phyloP scores from a whole-genome alignment of 768 basidiomycete species.

The Collybiopsis confluens region DNA sequence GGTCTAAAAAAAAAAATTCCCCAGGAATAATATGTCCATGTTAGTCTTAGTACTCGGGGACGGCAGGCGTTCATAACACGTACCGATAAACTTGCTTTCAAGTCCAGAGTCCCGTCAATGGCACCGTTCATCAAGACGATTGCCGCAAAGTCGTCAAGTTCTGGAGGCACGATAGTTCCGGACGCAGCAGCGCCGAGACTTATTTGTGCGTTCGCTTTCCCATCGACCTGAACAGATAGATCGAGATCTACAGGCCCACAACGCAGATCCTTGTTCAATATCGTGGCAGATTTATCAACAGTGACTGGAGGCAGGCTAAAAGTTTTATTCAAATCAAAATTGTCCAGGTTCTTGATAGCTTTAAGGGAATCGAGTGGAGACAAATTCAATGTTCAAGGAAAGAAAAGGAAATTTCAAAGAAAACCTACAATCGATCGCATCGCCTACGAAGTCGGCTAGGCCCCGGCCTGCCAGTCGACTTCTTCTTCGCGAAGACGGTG shows the following conservation, averaged over 20 bases:
- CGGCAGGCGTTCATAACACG: constrained; percentile 2
- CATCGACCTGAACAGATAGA: constrained; percentile 22
- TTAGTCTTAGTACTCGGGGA: background rate
- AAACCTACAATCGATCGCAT: constrained; percentile 23
- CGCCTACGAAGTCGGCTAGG: constrained; percentile 22
- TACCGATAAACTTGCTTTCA: constrained; percentile 35
- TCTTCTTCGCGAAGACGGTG: constrained; percentile 8
- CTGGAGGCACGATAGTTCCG: constrained; percentile 44
- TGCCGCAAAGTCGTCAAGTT: constrained; percentile 30
- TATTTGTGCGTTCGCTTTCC: constrained; percentile 27
- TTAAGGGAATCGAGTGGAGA: background rate
- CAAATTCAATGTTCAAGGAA: background rate
- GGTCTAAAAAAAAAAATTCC: too few relatives aligned
- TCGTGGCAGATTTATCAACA: constrained; percentile 25
- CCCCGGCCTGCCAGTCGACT: constrained; percentile 20
- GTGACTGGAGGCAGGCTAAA: constrained; percentile 26
- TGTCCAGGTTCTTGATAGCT: constrained; percentile 23
- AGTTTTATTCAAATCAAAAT: constrained; percentile 27
- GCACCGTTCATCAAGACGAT: constrained; percentile 30
- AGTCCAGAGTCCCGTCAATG: constrained; percentile 32
- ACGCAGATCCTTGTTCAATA: constrained; percentile 20
- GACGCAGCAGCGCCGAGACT: constrained; percentile 35
- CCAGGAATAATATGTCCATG: background rate
- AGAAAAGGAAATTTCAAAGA: background rate
- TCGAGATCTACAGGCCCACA: constrained; percentile 20